Evolutionary conservation across 257 asterid species (phyloP).

Genomic region (Gentiana macrophylla): DNA sequence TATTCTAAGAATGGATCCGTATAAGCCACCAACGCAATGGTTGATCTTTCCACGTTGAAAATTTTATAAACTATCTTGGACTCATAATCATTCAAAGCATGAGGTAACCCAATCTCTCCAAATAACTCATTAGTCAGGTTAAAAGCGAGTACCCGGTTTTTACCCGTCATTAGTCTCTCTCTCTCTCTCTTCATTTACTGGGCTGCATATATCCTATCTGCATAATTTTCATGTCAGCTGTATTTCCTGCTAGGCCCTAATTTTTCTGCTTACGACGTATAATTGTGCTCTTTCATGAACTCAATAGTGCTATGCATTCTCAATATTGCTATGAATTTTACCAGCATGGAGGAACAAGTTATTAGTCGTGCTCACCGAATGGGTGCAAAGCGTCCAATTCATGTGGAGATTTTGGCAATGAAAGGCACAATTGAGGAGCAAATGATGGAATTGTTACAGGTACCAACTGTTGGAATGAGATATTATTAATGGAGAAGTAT

Average conservation of each 20-base stretch:
- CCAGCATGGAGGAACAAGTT: slow-evolving; percentile 98
- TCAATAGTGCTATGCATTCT: slow-evolving; percentile 12
- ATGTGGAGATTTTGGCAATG: slow-evolving; percentile 90
- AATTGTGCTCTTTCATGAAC: background rate
- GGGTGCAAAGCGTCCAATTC: slow-evolving; percentile 93
- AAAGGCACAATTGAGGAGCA: slow-evolving; percentile 91
- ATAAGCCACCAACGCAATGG: no score
- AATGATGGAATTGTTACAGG: slow-evolving; percentile 89
- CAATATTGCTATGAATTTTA: slow-evolving; percentile 9
- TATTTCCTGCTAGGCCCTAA: background rate
- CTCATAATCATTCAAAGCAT: no score
- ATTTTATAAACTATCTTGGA: no score
- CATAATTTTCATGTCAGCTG: background rate
- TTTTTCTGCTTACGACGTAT: background rate
- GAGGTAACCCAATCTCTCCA: no score
- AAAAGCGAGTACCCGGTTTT: no score
- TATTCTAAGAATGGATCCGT: no score
- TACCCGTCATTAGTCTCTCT: background rate
- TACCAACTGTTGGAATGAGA: slow-evolving; percentile 6
- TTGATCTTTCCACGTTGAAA: no score
- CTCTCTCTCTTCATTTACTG: background rate
- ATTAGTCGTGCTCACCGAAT: slow-evolving; percentile 98
- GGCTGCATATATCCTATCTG: background rate
- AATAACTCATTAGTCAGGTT: no score
- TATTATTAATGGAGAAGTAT: no score